Conservation (phyloP, 163 green algal genomes). For the Prototheca wickerhamii region DNA sequence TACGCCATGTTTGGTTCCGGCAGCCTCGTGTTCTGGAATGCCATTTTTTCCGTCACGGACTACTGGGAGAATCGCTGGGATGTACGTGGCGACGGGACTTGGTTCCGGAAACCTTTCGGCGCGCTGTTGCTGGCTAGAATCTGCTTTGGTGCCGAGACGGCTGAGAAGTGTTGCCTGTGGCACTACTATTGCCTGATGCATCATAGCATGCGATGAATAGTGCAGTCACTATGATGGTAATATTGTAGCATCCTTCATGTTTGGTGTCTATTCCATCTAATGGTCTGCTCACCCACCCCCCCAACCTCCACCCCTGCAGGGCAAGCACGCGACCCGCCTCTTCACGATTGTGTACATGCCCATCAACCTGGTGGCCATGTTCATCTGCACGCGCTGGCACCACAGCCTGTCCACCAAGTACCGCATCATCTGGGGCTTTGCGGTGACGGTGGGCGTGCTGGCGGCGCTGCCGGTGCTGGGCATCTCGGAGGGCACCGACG, state of each 20-base stretch:
- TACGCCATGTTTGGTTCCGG: not conserved
- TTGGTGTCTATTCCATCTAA: too few species aligned
- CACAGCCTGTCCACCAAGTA: constrained; percentile 5
- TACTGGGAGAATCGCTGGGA: not conserved
- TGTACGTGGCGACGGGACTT: not conserved
- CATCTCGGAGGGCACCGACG: not conserved
- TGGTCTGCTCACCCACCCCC: not conserved
- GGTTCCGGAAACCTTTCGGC: too few species aligned
- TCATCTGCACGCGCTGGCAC: constrained; percentile 35
- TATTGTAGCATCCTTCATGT: too few species aligned
- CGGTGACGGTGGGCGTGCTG: constrained; percentile 45
- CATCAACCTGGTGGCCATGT: constrained; percentile 36
- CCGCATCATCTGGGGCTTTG: constrained; percentile 50
- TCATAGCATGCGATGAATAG: too few species aligned
- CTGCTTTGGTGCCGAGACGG: too few species aligned
- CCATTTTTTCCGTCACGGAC: not conserved
- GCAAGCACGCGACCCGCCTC: constrained; percentile 61
- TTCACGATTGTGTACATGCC: constrained; percentile 60
- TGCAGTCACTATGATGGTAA: too few species aligned
- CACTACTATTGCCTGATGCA: too few species aligned
- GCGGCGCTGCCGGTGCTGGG: constrained; percentile 42
- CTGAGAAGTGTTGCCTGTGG: too few species aligned
- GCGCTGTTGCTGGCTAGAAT: too few species aligned
- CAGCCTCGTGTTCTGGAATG: not conserved
- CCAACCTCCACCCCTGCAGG: constrained; percentile 17